Evolutionary conservation across 2,329 filamentous ascomycete species (phyloP), one percentile per base, ranked within the genome.

Genomic region (Onygena corvina): DNA sequence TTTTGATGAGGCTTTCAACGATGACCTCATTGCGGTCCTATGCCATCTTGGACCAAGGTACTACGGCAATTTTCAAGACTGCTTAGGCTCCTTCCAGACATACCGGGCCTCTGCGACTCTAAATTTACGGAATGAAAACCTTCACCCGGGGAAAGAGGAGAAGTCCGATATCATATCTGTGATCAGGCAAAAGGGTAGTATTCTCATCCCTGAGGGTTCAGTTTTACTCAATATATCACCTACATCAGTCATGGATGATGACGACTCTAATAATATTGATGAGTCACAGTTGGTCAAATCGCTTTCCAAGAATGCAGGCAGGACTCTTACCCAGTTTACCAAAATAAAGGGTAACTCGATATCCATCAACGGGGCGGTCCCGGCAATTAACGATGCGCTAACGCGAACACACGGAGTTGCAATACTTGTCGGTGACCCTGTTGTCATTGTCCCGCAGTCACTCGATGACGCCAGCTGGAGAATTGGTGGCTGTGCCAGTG

Each of bases 11-110:
- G 78, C 82, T 0, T 71, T 95, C 30, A 94, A 87, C 52, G 90
- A 96, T 61, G 92, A 98, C 64, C 77, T 94, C 52, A 74, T 98
- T 49, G 83, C 90, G 9, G 92, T 98, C 0, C 86, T 94, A 59
- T 86, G 84, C 62, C 85, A 89, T 46, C 80, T 98, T 14, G 90
- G 92, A 0, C 84, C 88, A 20, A 80, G 87, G 44, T 98, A 98
- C 58, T 83, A 87, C 60, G 92, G 92, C 12, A 98, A 98, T 62
- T 94, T 94, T 58, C 92, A 98, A 66, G 92, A 98, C 61, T 92
- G 87, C 57, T 75, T 98, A 11, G 92, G 93, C 3, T 90, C 88
- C 1, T 94, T 98, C 60, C 88, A 96, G 61, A 98, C 93, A 0
- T 98, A 98, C 62, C 81, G 85, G 59, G 90, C 92, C 4, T 96